Conservation (phyloP, 768 basidiomycete genomes). For the Amanita pseudoporphyria region DNA sequence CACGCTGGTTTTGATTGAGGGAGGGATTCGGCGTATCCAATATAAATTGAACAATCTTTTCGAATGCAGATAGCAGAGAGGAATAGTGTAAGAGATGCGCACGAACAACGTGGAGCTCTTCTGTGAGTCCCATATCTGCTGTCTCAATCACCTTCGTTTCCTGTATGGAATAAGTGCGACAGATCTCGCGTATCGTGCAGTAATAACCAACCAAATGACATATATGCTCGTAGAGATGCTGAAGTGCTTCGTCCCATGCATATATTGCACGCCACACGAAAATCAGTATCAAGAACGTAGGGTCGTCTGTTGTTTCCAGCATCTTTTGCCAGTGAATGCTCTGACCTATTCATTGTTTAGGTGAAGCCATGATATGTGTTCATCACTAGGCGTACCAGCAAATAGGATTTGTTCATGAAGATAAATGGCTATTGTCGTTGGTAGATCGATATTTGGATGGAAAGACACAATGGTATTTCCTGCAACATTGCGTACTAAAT, state of each 20-base stretch:
- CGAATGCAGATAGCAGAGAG: constrained; percentile 45
- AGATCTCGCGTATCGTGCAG: neutral
- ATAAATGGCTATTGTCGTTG: constrained; percentile 30
- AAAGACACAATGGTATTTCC: constrained; percentile 42
- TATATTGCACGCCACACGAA: constrained; percentile 54
- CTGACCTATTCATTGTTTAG: constrained; percentile 18
- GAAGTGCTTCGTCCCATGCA: constrained; percentile 52
- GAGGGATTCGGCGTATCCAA: constrained; percentile 41
- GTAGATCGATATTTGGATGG: constrained; percentile 28
- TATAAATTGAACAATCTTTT: constrained; percentile 44
- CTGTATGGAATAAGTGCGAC: constrained; percentile 17
- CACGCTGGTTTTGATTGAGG: constrained; percentile 24
- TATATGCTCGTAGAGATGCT: constrained; percentile 42
- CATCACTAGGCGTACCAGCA: constrained; percentile 22
- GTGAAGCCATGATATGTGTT: neutral
- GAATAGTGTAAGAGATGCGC: constrained; percentile 53
- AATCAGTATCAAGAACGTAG: constrained; percentile 45
- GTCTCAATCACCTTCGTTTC: constrained; percentile 39
- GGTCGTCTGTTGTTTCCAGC: constrained; percentile 33
- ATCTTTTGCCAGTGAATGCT: constrained; percentile 40
- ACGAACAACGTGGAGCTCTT: constrained; percentile 46
- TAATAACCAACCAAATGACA: constrained; percentile 31
- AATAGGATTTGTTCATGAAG: constrained; percentile 39
- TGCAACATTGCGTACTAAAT: constrained; percentile 34
- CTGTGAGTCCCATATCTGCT: constrained; percentile 34